Percentiles rank a stretch among this genome's conserved stretches.
Evolutionary conservation across 1,139 yeast genomes (phyloP).

Genomic region (Pichia sp.): DNA sequence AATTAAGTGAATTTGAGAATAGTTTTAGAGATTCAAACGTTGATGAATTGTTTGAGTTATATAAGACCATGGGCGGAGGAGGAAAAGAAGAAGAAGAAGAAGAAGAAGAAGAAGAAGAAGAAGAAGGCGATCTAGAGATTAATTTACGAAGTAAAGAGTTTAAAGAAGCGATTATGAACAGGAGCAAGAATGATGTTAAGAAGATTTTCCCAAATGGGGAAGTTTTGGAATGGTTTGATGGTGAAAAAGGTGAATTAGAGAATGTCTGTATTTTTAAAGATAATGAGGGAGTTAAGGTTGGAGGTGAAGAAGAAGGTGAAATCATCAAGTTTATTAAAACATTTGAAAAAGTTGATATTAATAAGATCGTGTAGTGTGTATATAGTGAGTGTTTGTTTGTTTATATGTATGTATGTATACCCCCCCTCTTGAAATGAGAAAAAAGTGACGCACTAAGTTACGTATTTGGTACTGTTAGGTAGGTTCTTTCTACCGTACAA

Average conservation of each 20-base stretch:
- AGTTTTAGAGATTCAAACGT: slow-evolving; percentile 6
- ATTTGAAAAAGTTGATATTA: neutral
- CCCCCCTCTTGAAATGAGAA: no score
- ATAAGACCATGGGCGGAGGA: neutral
- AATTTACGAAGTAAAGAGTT: neutral
- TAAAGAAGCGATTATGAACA: neutral
- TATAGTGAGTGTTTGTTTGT: no score
- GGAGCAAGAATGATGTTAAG: neutral
- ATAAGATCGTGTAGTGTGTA: neutral
- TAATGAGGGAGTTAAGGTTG: neutral
- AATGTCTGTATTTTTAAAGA: neutral
- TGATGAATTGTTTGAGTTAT: neutral
- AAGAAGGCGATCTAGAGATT: neutral
- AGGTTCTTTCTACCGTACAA: neutral
- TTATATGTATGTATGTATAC: neutral
- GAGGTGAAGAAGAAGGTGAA: neutral
- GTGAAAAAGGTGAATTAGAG: neutral
- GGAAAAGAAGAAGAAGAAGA: no score
- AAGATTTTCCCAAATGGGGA: neutral
- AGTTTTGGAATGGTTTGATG: neutral
- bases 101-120: neutral
- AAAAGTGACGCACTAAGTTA: neutral
- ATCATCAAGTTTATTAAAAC: neutral
- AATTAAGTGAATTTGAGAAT: slow-evolving; percentile 14
- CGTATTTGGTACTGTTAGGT: no score